A percentile compares a stretch with the other conserved stretches of the same genome.
These are phyloP conservation scores for Geotrichum aggregatum DNA, from an alignment of 1,139 yeast species.

Conservation along the genomic window DNA sequence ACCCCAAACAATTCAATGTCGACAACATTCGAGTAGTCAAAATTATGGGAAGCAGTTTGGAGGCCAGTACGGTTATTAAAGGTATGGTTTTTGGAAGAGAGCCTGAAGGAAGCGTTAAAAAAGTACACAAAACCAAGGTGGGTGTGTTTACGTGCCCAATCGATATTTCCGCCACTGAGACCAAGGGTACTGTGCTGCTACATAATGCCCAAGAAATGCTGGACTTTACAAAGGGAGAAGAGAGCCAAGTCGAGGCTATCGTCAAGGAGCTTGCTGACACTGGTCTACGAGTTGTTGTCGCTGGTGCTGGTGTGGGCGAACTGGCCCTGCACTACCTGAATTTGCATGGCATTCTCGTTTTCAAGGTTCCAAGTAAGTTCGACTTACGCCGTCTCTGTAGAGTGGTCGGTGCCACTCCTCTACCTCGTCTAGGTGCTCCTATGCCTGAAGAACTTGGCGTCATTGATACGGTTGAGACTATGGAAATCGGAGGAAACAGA, in stretches of 20 bases:
- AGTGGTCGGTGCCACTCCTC: slow-evolving; percentile 96
- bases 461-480: slow-evolving; percentile 82
- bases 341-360: slow-evolving; percentile 75
- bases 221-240: slow-evolving; percentile 94
- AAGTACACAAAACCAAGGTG: slow-evolving; percentile 68
- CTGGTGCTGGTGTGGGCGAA: slow-evolving; percentile 92
- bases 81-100: slow-evolving; percentile 98
- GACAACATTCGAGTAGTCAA: slow-evolving; percentile 93
- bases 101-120: slow-evolving; percentile 85
- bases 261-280: slow-evolving; percentile 79
- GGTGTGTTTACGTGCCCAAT: slow-evolving; percentile 92
- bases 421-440: slow-evolving; percentile 93
- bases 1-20: slow-evolving; percentile 67
- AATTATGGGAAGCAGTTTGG: slow-evolving; percentile 86
- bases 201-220: slow-evolving; percentile 97
- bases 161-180: slow-evolving; percentile 91
- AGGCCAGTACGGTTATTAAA: slow-evolving; percentile 72
- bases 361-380: slow-evolving; percentile 88
- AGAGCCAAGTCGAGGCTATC: slow-evolving; percentile 81
- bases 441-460: slow-evolving; percentile 90
- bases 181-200: slow-evolving; percentile 91
- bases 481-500: slow-evolving; percentile 95
- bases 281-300: slow-evolving; percentile 83
- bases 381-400: slow-evolving; percentile 90
- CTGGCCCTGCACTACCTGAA: slow-evolving; percentile 89